A percentile compares a stretch with the other conserved stretches of the same genome.
These are phyloP conservation scores for Hypholoma sublateritium DNA, from an alignment of 768 basidiomycete genomes.

Conservation along the genomic window DNA sequence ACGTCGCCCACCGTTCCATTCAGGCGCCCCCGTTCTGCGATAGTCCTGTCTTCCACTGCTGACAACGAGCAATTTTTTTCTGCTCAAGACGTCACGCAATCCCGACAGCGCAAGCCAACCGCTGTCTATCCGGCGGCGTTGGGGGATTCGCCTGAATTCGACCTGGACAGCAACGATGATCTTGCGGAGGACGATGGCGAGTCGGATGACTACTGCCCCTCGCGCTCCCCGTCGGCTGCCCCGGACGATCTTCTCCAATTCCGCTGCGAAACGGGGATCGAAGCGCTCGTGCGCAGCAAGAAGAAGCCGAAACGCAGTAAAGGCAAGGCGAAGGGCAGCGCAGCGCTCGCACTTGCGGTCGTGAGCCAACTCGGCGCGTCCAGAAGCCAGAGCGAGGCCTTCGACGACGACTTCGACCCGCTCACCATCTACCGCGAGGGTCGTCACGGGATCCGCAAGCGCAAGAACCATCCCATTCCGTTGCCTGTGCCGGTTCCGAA, in stretches of 20 bases:
- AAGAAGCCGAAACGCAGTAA: constrained; percentile 21
- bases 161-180: constrained; percentile 17
- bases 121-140: neutral
- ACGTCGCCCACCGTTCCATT: constrained; percentile 1
- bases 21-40: constrained; percentile 1
- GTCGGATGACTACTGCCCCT: constrained; percentile 28
- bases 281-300: constrained; percentile 18
- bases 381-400: constrained; percentile 8
- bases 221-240: constrained; percentile 9
- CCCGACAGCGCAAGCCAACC: neutral
- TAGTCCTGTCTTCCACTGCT: neutral
- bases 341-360: constrained; percentile 30
- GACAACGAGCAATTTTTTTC: neutral
- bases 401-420: constrained; percentile 17
- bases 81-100: neutral
- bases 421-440: constrained; percentile 21
- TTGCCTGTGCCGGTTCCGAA: constrained; percentile 58
- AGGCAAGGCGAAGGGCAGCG: constrained; percentile 35
- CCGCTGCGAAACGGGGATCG: constrained; percentile 5
- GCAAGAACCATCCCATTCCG: constrained; percentile 34
- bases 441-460: constrained; percentile 20
- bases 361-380: constrained; percentile 20
- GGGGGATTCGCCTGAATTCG: neutral
- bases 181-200: constrained; percentile 28
- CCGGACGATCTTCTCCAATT: constrained; percentile 1